A percentile compares a stretch with the other conserved stretches of the same genome.
These are phyloP conservation scores for Stagonosporopsis vannaccii DNA, from an alignment of 2,329 filamentous ascomycete species.

Conservation along the genomic window DNA sequence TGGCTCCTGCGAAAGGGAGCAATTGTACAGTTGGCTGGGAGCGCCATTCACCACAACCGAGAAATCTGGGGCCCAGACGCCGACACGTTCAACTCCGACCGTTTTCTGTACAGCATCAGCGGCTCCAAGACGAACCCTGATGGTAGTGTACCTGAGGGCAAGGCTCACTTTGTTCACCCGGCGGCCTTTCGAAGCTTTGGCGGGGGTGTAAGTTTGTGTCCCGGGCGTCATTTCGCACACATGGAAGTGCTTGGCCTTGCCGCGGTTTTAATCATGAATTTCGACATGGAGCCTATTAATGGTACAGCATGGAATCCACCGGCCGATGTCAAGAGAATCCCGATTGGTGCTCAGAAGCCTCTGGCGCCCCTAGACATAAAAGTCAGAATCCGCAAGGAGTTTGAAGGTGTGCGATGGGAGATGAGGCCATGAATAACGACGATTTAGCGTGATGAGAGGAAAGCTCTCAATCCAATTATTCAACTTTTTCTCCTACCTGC, in stretches of 20 bases:
- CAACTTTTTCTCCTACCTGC: not conserved
- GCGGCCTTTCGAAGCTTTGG: conserved; percentile 45
- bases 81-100: conserved; percentile 51
- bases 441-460: not conserved
- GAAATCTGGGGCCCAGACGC: conserved; percentile 57
- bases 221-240: conserved; percentile 47
- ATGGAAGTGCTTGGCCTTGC: conserved; percentile 42
- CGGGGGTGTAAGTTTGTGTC: conserved; percentile 44
- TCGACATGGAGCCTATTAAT: conserved; percentile 36
- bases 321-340: conserved; percentile 28
- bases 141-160: conserved; percentile 20
- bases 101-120: conserved; percentile 46
- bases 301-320: conserved; percentile 28
- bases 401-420: conserved; percentile 25
- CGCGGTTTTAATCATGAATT: conserved; percentile 38
- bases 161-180: conserved; percentile 31
- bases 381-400: conserved; percentile 25
- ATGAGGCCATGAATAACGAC: conserved; percentile 8
- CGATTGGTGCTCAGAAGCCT: conserved; percentile 32
- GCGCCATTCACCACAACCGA: conserved; percentile 52
- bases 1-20: conserved; percentile 55
- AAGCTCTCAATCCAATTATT: not conserved
- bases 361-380: conserved; percentile 15
- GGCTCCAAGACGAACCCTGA: conserved; percentile 28
- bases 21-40: conserved; percentile 56